Evolutionary conservation across 305 asterid genomes (phyloP), one percentile per base, ranked within the genome.

Genomic region (Fraxinus platypoda): DNA sequence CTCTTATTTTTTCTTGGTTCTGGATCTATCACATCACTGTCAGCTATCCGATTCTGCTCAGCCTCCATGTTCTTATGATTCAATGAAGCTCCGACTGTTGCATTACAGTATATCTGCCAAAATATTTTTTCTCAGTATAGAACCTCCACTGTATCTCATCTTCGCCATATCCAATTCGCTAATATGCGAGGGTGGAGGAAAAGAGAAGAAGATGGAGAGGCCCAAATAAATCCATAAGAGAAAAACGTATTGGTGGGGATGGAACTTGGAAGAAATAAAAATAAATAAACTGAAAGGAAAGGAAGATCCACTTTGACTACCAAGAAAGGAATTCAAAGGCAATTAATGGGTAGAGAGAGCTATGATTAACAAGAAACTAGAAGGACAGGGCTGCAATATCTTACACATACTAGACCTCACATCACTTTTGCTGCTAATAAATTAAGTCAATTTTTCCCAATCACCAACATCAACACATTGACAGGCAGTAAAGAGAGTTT

Each of bases 21-120:
- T 75, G 43, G 28, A 76, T 17, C 34, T 75, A 21, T 33, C 31
- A 46, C 76, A 17, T 7, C n/a, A 64, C 43, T 46, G 64, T 25
- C 5, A 0, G 17, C 80, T 73, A 33, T 68, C 17, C 13, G 17
- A 25, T 33, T 81, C 86, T 68, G 66, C 52, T 75, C 66, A 49
- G 38, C 80, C 31, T 64, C 74, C 13, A 7, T 79, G 78, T 75
- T 81, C 85, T 81, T 72, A 64, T 35, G 30, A 41, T 37, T 79
- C 35, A 28, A 57, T 74, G 46, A 77, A 74, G 70, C 68, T 79
- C 15, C 80, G 37, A 80, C 78, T 11, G 5, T 54, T 1, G 83
- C 72, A 80, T 64, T 83, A 85, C 75, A 71, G 77, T 82, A 86
- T 83, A 78, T 86, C 89, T 19, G 78, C 77, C 49, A 82, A 81